Base-by-base conservation (phyloP, 148 eudicot genomes). In the Nepenthes mirabilis region DNA sequence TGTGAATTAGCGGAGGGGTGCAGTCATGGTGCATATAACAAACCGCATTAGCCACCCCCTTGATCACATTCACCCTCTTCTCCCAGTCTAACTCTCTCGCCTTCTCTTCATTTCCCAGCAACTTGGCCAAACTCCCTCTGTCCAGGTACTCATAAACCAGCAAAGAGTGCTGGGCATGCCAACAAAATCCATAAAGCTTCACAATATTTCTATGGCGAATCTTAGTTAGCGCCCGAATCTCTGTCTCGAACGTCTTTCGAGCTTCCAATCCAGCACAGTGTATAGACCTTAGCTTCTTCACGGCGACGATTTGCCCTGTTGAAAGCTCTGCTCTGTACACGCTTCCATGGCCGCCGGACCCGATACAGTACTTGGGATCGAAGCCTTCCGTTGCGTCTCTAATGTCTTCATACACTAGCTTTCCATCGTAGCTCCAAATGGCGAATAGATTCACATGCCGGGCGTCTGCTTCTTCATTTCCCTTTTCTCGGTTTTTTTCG, bases 161-260 rank as follows among this genome's bases (percentile, higher is more conserved):
- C 60, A 78, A 55, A 2, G 78, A 78, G 43, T 73, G 69, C 47
- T 63, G 64, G 1, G 36, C 47, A 56, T 71, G 64, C 8, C 74
- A 70, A 55, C 72, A 82, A 54, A 65, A 78, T 9, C 82, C 86
- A 40, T 62, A 60, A 1, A 82, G 69, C 62, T 70, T 78, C 13
- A 78, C 82, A 32, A 81, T 75, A 65, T 81, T 77, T 14, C 85
- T 55, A 37, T 81, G 85, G 37, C 79, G 54, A 32, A 81, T 72
- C 62, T 62, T 59, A 9, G 82, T 68, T 52, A 82, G 52, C 10
- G 74, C 76, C 56, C 57, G 52, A 10, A 82, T 65, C 64, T 82
- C 82, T 9, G 67, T 55, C 59, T 75, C 51, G 35, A 82, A 75
- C 1, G 60, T 57, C 52, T 45, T 60, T 56, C 34, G 36, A 33